phyloP scores from a whole-genome alignment of 1,284 basidiomycete genomes.

The Austroboletus novae-zelandiae region DNA sequence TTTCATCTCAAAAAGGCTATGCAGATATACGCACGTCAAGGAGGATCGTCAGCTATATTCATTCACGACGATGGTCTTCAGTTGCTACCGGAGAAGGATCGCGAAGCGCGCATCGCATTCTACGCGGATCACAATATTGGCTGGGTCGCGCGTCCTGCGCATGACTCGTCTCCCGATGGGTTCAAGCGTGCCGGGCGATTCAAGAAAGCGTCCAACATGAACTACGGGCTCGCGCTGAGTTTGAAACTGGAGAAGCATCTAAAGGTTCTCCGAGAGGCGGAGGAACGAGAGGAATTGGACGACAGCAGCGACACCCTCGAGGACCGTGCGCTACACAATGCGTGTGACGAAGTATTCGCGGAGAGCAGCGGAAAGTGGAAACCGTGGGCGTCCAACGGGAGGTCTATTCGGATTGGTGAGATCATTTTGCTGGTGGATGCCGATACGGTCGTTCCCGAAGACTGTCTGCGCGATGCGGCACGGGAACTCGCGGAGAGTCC shows the following conservation, averaged over 20 bases:
- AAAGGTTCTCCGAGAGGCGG: slow-evolving; percentile 45
- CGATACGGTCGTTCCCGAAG: slow-evolving; percentile 82
- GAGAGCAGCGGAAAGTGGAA: slow-evolving; percentile 55
- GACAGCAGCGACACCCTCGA: slow-evolving; percentile 39
- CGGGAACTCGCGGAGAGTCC: slow-evolving; percentile 63
- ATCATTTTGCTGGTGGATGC: slow-evolving; percentile 75
- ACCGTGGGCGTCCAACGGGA: slow-evolving; percentile 68
- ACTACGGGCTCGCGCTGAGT: slow-evolving; percentile 76
- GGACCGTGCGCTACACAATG: slow-evolving; percentile 62
- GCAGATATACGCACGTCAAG: slow-evolving; percentile 83
- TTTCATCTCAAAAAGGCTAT: slow-evolving; percentile 81
- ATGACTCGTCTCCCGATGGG: slow-evolving; percentile 40
- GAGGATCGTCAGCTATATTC: slow-evolving; percentile 73
- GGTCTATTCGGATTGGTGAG: slow-evolving; percentile 58
- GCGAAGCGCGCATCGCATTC: slow-evolving; percentile 63
- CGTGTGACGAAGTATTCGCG: slow-evolving; percentile 64
- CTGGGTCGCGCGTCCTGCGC: slow-evolving; percentile 80
- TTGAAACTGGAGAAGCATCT: slow-evolving; percentile 62
- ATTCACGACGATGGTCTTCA: slow-evolving; percentile 80
- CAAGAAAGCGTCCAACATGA: slow-evolving; percentile 90
- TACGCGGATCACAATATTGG: slow-evolving; percentile 82
- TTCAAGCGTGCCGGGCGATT: slow-evolving; percentile 83
- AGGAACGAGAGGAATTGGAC: slow-evolving; percentile 35
- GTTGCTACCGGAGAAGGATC: slow-evolving; percentile 56
- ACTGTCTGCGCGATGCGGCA: slow-evolving; percentile 83